A percentile compares a stretch with the other conserved stretches of the same genome.
phyloP scores from a whole-genome alignment of 2,329 filamentous ascomycete species.

The Xylariaceae sp. region DNA sequence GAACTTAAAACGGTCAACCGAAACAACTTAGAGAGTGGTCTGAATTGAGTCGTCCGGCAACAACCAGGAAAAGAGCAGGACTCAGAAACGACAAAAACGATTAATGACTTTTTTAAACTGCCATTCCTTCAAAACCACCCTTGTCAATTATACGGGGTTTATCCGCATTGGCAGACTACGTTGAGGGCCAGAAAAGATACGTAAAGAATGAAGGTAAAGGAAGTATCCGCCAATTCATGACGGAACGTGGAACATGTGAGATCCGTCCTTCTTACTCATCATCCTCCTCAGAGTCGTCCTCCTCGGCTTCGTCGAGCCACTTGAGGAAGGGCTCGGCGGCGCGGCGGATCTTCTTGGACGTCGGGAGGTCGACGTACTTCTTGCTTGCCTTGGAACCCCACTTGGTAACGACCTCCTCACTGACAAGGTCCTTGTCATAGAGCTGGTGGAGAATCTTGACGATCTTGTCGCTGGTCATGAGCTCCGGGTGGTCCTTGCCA shows the following conservation, averaged over 20 bases:
- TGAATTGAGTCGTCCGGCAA: not conserved
- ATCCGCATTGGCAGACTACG: conserved; percentile 7
- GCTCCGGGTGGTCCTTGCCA: conserved; percentile 71
- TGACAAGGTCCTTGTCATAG: conserved; percentile 85
- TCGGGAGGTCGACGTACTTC: conserved; percentile 89
- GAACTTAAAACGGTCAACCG: not conserved
- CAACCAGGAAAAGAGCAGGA: conserved; percentile 1
- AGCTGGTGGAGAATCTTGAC: conserved; percentile 83
- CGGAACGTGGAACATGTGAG: not conserved
- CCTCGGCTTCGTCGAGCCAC: conserved; percentile 86
- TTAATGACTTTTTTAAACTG: conserved; percentile 4
- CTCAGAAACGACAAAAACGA: not conserved
- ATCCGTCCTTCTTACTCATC: conserved; percentile 38
- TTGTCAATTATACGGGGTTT: not conserved
- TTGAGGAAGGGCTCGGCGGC: conserved; percentile 88
- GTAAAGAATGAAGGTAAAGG: not conserved
- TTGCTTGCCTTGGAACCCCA: conserved; percentile 97
- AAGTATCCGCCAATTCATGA: not conserved
- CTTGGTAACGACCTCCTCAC: conserved; percentile 79
- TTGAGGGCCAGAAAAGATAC: conserved; percentile 1
- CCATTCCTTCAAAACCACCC: not conserved
- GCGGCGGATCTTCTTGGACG: conserved; percentile 93
- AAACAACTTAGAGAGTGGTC: conserved; percentile 7
- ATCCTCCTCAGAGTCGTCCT: conserved; percentile 63
- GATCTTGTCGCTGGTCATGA: conserved; percentile 61